Evolutionary conservation across 2,329 filamentous ascomycete species (phyloP), one percentile per base, ranked within the genome.

Genomic region (Ceratocystiopsis brevicomis): DNA sequence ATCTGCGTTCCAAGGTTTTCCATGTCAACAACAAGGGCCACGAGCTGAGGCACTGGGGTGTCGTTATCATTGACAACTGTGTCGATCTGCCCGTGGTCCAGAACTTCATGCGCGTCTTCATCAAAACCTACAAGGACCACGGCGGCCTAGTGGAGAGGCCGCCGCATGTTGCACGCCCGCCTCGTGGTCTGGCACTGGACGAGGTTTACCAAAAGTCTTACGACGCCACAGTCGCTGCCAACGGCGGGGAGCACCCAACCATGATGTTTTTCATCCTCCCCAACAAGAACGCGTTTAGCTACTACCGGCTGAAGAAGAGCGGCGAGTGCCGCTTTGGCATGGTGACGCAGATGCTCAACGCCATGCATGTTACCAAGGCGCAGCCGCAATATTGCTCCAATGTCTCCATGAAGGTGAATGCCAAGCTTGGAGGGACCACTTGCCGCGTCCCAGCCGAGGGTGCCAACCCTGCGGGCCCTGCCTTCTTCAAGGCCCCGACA

Each of bases 401-500:
- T 48, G 85, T 98, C 0, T 73, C 77, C 49, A 90, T 98, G 84
- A 98, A 98, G 64, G 76, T 98, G 50, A 96, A 98, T 53, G 81
- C 84, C 4, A 98, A 98, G 64, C 71, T 98, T 3, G 90, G 90
- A 14, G 90, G 90, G 6, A 71, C 74, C 0, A 95, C 85, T 1
- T 77, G 64, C 42, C 66, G 57, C 38, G 56, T 63, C 10, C 48
- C 54, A 35, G 56, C 49, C 42, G 59, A 53, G 53, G 25, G 25
- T 9, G 60, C 18, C 54, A 59, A 44, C 21, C 35, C 44, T 6
- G 30, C 43, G 0, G 38, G 37, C 1, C 45, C 44, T 9, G 53
- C 56, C 3, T 67, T 65, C 48, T 71, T 69, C 51, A 54, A 56
- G 1, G 56, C 54, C 0, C 70, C 76, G 0, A 90, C 85, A 0